Evolutionary conservation across 441 rosid species (phyloP).

Genomic region (Erysimum cheiri): DNA sequence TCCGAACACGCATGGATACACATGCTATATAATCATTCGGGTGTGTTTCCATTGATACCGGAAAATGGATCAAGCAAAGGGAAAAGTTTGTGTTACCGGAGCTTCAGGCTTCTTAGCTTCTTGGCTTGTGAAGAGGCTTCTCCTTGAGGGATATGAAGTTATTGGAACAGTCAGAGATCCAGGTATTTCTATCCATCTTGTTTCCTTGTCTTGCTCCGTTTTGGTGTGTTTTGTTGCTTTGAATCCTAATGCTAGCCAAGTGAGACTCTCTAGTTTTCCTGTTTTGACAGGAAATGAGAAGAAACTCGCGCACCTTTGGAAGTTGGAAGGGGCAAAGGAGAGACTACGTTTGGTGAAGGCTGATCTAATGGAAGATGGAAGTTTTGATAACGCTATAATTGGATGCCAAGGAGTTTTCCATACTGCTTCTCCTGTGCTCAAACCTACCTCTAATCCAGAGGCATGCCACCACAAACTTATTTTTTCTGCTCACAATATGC

Average conservation of each 20-base stretch:
- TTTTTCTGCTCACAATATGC: background rate
- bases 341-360: constrained; percentile 77
- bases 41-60: background rate
- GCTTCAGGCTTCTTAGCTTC: constrained; percentile 88
- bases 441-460: constrained; percentile 80
- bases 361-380: constrained; percentile 71
- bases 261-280: background rate
- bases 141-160: constrained; percentile 73
- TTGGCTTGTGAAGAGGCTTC: constrained; percentile 86
- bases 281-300: constrained; percentile 60
- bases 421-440: constrained; percentile 85
- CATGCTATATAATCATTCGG: constrained; percentile 26
- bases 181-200: constrained; percentile 45
- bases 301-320: constrained; percentile 75
- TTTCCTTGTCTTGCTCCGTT: background rate
- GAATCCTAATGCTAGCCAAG: constrained; percentile 11
- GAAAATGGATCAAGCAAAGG: constrained; percentile 49
- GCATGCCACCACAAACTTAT: constrained; percentile 39
- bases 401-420: constrained; percentile 92
- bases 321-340: constrained; percentile 79
- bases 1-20: constrained; percentile 7
- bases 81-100: constrained; percentile 80
- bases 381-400: constrained; percentile 77
- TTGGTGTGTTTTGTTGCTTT: background rate
- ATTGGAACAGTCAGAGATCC: constrained; percentile 87